A percentile compares a stretch with the other conserved stretches of the same genome.
These are phyloP conservation scores for Aspergillus japonicus DNA, from an alignment of 2,329 filamentous ascomycete species.

Conservation along the genomic window DNA sequence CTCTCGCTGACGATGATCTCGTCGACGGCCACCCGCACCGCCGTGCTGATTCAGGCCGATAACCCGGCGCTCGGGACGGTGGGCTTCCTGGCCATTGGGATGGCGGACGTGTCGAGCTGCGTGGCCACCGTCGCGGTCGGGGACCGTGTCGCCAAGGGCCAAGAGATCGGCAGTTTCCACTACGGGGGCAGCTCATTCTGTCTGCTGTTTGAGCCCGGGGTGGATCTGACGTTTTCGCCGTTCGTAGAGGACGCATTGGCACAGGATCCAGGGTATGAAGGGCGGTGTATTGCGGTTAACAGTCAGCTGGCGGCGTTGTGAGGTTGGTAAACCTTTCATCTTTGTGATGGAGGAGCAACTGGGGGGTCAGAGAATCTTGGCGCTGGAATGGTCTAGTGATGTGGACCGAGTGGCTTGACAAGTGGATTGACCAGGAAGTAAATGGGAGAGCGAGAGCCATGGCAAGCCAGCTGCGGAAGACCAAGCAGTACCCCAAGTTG, in stretches of 20 bases:
- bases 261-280: not conserved
- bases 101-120: constrained; percentile 72
- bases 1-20: constrained; percentile 64
- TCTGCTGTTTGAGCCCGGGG: constrained; percentile 55
- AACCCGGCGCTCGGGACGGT: constrained; percentile 65
- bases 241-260: not conserved
- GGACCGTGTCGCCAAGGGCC: constrained; percentile 65
- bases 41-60: constrained; percentile 70
- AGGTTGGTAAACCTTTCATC: not conserved
- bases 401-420: too few species aligned
- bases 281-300: not conserved
- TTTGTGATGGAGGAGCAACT: too few species aligned
- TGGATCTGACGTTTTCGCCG: not conserved
- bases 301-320: not conserved
- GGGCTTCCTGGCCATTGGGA: constrained; percentile 68
- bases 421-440: too few species aligned
- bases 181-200: constrained; percentile 70
- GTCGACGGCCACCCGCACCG: constrained; percentile 62
- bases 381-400: too few species aligned
- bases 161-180: constrained; percentile 74
- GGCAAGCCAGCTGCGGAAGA: too few species aligned
- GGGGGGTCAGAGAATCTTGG: too few species aligned
- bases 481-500: too few species aligned
- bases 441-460: too few species aligned
- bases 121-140: constrained; percentile 67